A percentile compares a stretch with the other conserved stretches of the same genome.
Evolutionary conservation across 495 filamentous ascomycete species (phyloP).

Genomic region (Aspergillus asperescens): DNA sequence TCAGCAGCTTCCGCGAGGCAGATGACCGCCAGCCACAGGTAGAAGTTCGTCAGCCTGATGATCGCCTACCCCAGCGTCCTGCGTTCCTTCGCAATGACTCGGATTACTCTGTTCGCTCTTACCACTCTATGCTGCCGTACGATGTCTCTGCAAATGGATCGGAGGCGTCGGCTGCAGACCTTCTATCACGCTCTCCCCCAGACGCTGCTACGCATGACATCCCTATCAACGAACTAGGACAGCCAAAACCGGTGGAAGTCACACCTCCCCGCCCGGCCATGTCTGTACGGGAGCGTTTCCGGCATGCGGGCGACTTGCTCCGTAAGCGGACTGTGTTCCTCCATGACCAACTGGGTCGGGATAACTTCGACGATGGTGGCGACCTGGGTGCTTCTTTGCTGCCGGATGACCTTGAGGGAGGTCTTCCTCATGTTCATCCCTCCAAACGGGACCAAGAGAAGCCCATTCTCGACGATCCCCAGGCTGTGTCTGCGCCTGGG

Average conservation of each 20-base stretch:
- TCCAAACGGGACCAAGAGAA: slow-evolving; percentile 24
- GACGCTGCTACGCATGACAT: not conserved
- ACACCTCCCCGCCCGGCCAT: slow-evolving; percentile 11
- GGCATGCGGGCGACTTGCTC: slow-evolving; percentile 31
- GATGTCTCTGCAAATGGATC: slow-evolving; percentile 2
- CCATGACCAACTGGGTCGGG: slow-evolving; percentile 37
- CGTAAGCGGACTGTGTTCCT: slow-evolving; percentile 33
- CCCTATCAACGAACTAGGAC: not conserved
- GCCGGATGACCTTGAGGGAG: slow-evolving; percentile 33
- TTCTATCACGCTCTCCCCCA: not conserved
- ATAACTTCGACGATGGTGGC: slow-evolving; percentile 33
- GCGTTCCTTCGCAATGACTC: slow-evolving; percentile 16
- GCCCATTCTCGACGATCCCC: slow-evolving; percentile 13
- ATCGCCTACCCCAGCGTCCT: not conserved
- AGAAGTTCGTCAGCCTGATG: too few species aligned
- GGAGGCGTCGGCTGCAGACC: not conserved
- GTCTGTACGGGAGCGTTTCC: slow-evolving; percentile 29
- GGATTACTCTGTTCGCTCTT: slow-evolving; percentile 15
- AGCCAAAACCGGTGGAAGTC: not conserved
- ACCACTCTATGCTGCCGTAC: slow-evolving; percentile 8
- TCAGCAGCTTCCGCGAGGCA: slow-evolving; percentile 11
- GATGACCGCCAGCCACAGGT: too few species aligned
- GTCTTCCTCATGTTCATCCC: slow-evolving; percentile 20
- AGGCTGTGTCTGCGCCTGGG: slow-evolving; percentile 19
- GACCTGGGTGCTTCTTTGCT: slow-evolving; percentile 29